phyloP scores from a whole-genome alignment of 495 filamentous ascomycete genomes.

The Podospora anserina region DNA sequence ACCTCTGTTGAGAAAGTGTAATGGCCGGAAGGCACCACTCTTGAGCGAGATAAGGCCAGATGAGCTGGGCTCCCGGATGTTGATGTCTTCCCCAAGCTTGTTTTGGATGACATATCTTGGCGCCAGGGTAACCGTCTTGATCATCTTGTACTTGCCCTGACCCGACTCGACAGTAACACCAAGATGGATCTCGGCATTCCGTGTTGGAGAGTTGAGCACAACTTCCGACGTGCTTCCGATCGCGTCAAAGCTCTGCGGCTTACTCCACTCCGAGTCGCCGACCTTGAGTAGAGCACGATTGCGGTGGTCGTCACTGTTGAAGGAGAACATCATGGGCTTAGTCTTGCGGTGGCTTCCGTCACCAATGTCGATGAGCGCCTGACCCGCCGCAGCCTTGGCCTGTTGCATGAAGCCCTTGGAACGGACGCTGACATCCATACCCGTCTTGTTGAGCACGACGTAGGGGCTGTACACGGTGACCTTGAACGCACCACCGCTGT shows the following conservation, averaged over 20 bases:
- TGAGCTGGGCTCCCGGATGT: slow-evolving; percentile 84
- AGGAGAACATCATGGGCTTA: slow-evolving; percentile 94
- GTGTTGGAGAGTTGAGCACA: slow-evolving; percentile 66
- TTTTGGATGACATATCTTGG: slow-evolving; percentile 94
- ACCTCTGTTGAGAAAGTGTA: slow-evolving; percentile 79
- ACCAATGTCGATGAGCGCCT: slow-evolving; percentile 45
- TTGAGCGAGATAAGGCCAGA: slow-evolving; percentile 75
- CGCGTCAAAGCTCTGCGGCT: slow-evolving; percentile 96
- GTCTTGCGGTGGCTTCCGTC: slow-evolving; percentile 56
- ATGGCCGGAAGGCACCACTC: slow-evolving; percentile 69
- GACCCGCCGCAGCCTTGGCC: slow-evolving; percentile 75
- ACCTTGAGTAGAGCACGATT: slow-evolving; percentile 86
- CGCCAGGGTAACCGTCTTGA: slow-evolving; percentile 89
- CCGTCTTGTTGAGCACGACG: slow-evolving; percentile 91
- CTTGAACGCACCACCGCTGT: slow-evolving; percentile 94
- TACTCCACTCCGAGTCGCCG: slow-evolving; percentile 89
- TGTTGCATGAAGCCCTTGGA: slow-evolving; percentile 83
- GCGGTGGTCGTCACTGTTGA: slow-evolving; percentile 74
- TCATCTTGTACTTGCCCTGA: slow-evolving; percentile 95
- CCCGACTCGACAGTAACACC: slow-evolving; percentile 86
- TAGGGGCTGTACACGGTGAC: slow-evolving; percentile 92
- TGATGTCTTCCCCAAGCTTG: slow-evolving; percentile 79
- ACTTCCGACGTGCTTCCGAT: slow-evolving; percentile 89
- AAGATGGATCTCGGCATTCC: slow-evolving; percentile 78
- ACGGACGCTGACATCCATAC: slow-evolving; percentile 80